phyloP scores from a whole-genome alignment of 768 basidiomycete genomes.

The Pleurotus tuber-regium region DNA sequence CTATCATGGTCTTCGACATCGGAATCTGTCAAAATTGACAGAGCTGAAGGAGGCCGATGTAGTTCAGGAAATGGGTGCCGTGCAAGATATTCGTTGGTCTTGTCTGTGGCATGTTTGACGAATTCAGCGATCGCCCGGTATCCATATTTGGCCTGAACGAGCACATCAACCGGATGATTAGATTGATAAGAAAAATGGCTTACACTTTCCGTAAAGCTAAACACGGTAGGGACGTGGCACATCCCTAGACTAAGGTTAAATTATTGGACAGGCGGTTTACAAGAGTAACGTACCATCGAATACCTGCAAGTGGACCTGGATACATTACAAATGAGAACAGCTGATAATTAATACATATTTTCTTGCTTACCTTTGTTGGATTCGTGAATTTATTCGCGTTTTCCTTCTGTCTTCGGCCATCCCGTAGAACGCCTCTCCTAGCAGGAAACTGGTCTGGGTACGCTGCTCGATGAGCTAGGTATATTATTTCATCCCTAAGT shows the following conservation, averaged over 20 bases:
- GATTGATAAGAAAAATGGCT: constrained; percentile 17
- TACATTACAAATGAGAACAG: background rate
- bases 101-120: constrained; percentile 47
- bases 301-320: constrained; percentile 70
- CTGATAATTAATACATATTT: background rate
- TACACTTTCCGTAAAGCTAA: constrained; percentile 62
- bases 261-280: background rate
- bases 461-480: constrained; percentile 78
- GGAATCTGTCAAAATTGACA: constrained; percentile 19
- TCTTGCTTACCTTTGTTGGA: constrained; percentile 44
- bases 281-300: constrained; percentile 56
- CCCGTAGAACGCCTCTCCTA: constrained; percentile 47
- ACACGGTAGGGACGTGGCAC: constrained; percentile 74
- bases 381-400: constrained; percentile 48
- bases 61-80: constrained; percentile 48
- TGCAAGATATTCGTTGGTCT: constrained; percentile 32
- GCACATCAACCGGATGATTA: background rate
- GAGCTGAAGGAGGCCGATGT: constrained; percentile 26
- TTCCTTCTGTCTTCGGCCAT: constrained; percentile 44
- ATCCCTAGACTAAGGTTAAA: constrained; percentile 40
- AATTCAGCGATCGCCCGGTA: constrained; percentile 60
- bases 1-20: constrained; percentile 5
- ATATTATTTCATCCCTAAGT: constrained; percentile 75
- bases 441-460: constrained; percentile 64
- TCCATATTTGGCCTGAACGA: constrained; percentile 51